phyloP scores from a whole-genome alignment of 768 basidiomycete species.

The Suillus bovinus region DNA sequence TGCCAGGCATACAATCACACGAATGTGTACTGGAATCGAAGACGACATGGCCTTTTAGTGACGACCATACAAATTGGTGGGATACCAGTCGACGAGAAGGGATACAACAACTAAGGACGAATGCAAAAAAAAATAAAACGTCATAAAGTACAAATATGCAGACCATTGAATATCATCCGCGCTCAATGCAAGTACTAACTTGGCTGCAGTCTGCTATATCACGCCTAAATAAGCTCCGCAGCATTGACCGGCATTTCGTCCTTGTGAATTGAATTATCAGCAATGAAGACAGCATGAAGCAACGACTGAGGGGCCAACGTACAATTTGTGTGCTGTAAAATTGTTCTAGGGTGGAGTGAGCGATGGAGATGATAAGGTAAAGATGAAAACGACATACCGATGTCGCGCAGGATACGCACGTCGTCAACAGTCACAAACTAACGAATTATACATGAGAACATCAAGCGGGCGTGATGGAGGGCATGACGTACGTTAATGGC shows the following conservation, averaged over 20 bases:
- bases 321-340: constrained; percentile 96
- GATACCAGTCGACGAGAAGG: not conserved
- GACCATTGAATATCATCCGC: constrained; percentile 10
- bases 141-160: constrained; percentile 21
- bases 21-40: not conserved
- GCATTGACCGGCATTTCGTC: constrained; percentile 99
- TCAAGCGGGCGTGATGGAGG: constrained; percentile 12
- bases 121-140: constrained; percentile 13
- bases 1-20: not conserved
- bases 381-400: constrained; percentile 57
- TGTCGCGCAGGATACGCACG: constrained; percentile 95
- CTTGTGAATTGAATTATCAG: constrained; percentile 42
- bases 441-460: constrained; percentile 19
- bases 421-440: constrained; percentile 95
- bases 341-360: constrained; percentile 59
- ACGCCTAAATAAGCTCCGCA: constrained; percentile 84
- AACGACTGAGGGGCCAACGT: constrained; percentile 27
- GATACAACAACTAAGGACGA: not conserved
- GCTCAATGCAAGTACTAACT: constrained; percentile 1
- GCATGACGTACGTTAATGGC: constrained; percentile 85
- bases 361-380: constrained; percentile 14
- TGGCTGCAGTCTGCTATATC: not conserved
- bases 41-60: constrained; percentile 3
- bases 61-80: not conserved
- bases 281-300: not conserved